Evolutionary conservation across 176 grass and related monocot genomes (phyloP).

Genomic region (Eragrostis curvula): DNA sequence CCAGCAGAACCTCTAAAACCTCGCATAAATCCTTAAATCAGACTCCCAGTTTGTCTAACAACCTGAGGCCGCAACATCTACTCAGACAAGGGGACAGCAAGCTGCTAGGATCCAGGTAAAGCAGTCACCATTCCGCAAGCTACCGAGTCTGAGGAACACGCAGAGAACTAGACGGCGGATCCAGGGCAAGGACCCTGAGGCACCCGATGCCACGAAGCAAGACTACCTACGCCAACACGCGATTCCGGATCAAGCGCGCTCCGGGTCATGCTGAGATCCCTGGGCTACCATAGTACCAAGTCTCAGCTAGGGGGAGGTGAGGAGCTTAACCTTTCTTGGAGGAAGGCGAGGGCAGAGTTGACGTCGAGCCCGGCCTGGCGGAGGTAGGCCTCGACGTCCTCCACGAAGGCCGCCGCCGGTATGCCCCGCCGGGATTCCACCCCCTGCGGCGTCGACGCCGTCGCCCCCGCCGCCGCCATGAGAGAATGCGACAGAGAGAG

Average conservation of each 20-base stretch:
- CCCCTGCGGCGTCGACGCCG: constrained; percentile 36
- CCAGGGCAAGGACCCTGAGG: too few relatives aligned
- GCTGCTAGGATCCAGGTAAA: neutral
- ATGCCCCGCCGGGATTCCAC: constrained; percentile 77
- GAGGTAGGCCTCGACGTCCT: constrained; percentile 93
- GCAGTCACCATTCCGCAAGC: neutral
- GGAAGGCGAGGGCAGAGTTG: constrained; percentile 90
- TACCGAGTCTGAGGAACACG: neutral
- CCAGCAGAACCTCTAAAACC: neutral
- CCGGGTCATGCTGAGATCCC: neutral
- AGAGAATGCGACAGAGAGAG: neutral
- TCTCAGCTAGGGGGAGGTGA: neutral
- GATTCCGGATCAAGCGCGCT: neutral
- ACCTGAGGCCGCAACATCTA: neutral
- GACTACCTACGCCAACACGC: neutral
- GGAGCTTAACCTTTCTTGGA: constrained; percentile 73
- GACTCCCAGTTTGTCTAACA: neutral
- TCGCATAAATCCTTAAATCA: neutral
- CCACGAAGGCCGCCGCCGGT: constrained; percentile 84
- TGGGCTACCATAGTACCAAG: neutral
- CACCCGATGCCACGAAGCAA: neutral
- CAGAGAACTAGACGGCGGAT: constrained; percentile 2
- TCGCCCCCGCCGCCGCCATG: constrained; percentile 58
- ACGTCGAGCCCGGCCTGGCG: constrained; percentile 83
- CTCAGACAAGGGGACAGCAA: neutral